phyloP scores from a whole-genome alignment of 148 eudicot species.

The Camellia sinensis region DNA sequence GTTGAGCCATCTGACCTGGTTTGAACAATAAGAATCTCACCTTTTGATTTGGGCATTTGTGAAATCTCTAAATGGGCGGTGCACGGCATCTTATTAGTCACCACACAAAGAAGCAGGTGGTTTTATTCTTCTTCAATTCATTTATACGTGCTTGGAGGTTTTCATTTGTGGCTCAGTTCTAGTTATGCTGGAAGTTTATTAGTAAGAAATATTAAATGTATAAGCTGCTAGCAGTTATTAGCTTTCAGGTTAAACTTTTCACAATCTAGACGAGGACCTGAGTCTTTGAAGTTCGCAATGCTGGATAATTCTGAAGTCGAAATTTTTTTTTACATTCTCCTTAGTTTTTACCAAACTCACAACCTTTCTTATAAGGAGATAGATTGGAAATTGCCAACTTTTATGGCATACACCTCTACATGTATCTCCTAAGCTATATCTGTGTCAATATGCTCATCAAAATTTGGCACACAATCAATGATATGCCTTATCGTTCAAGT shows the following conservation, averaged over 20 bases:
- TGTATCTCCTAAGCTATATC: too few relatives aligned
- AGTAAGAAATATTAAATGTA: not conserved
- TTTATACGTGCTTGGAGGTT: not conserved
- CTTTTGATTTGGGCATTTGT: not conserved
- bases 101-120: not conserved
- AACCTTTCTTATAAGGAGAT: too few relatives aligned
- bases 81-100: not conserved
- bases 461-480: too few relatives aligned
- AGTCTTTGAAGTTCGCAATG: not conserved
- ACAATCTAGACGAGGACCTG: not conserved
- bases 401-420: too few relatives aligned
- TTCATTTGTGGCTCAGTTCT: not conserved
- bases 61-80: not conserved
- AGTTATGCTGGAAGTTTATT: not conserved
- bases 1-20: not conserved
- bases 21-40: not conserved
- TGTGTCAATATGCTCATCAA: too few relatives aligned
- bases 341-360: too few relatives aligned
- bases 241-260: not conserved
- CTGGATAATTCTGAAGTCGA: not conserved
- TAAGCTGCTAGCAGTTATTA: not conserved
- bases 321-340: too few relatives aligned
- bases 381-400: too few relatives aligned
- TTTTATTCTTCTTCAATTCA: not conserved
- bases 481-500: too few relatives aligned